These are phyloP conservation scores for Acrodontium crateriforme DNA, from an alignment of 2,329 filamentous ascomycete genomes.

Conservation along the genomic window DNA sequence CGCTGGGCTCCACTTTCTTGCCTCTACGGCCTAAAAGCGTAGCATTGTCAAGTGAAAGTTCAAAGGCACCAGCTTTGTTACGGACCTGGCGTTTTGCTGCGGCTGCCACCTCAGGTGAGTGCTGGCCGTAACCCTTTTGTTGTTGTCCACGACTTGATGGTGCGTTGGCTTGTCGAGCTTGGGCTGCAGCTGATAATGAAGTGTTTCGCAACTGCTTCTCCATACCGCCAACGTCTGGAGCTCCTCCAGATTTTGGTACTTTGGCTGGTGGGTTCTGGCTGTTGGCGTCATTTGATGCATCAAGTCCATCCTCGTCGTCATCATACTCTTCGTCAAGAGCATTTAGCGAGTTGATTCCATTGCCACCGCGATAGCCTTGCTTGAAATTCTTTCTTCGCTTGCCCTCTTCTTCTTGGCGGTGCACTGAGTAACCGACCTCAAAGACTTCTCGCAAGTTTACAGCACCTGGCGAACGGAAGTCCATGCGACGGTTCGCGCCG, in stretches of 20 bases:
- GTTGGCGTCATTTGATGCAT: conserved; percentile 36
- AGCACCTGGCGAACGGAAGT: conserved; percentile 90
- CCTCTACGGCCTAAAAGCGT: conserved; percentile 66
- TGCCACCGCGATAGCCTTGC: conserved; percentile 50
- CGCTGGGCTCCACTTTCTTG: conserved; percentile 35
- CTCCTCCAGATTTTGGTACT: conserved; percentile 47
- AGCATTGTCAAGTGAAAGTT: conserved; percentile 81
- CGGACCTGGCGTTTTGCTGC: conserved; percentile 71
- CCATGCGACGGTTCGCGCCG: conserved; percentile 48
- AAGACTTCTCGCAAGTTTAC: conserved; percentile 96
- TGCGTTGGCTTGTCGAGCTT: conserved; percentile 40
- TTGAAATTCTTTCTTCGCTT: conserved; percentile 78
- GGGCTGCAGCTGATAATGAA: conserved; percentile 54
- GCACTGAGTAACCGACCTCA: conserved; percentile 94
- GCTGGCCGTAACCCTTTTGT: conserved; percentile 68
- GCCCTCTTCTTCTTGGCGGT: conserved; percentile 87
- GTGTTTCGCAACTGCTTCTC: conserved; percentile 81
- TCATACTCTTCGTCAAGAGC: conserved; percentile 50
- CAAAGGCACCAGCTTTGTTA: conserved; percentile 65
- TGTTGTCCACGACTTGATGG: conserved; percentile 35
- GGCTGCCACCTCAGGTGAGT: conserved; percentile 69
- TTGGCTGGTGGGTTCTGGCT: conserved; percentile 42
- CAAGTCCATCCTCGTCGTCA: conserved; percentile 48
- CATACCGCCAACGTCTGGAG: conserved; percentile 52
- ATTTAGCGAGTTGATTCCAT: conserved; percentile 48